Evolutionary conservation across 345 rosid genomes (phyloP), one percentile per base, ranked within the genome.

Genomic region (Populus alba): DNA sequence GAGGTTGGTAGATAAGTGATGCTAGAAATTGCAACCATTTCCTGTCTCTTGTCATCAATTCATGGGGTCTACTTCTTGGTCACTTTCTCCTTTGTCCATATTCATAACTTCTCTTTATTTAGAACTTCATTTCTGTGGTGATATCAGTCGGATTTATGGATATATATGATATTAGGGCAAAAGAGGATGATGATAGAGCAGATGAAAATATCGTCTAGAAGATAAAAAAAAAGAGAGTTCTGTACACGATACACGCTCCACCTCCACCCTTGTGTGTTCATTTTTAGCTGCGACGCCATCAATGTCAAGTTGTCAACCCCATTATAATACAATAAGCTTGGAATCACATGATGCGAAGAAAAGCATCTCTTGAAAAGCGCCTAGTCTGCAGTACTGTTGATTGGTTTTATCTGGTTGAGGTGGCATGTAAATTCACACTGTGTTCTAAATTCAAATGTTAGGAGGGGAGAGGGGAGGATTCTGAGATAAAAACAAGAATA

Each of bases 1-100:
- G 61, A 70, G 62, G 68, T 75, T 66, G 79, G 68, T 75, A 73
- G 72, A 65, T 33, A 6, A 31, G 33, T 81, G 75, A 81, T 75
- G 75, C 33, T 61, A 61, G 31, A 68, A 45, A 49, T 37, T 77
- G 45, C 55, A 77, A 73, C 80, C 17, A 20, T 66, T 25, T 61
- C 51, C 51, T n/a, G 61, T 76, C 59, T 29, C 18, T 53, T 71
- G 41, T 72, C 79, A 70, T 80, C 75, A 63, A 75, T 55, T 72
- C 57, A 20, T 41, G 68, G 29, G 67, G 67, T 37, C 39, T 68
- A 9, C 12, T 47, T 53, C 55, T 25, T 75, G 0, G 27, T 27
- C 27, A 15, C 51, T 33, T 7, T 47, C 5, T 18, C 4, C 23
- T 2, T 23, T 47, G 25, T 49, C 31, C 8, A 66, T 7, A 5